Base-by-base conservation (phyloP, 1,284 basidiomycete genomes). In the Leccinum angustisporum region DNA sequence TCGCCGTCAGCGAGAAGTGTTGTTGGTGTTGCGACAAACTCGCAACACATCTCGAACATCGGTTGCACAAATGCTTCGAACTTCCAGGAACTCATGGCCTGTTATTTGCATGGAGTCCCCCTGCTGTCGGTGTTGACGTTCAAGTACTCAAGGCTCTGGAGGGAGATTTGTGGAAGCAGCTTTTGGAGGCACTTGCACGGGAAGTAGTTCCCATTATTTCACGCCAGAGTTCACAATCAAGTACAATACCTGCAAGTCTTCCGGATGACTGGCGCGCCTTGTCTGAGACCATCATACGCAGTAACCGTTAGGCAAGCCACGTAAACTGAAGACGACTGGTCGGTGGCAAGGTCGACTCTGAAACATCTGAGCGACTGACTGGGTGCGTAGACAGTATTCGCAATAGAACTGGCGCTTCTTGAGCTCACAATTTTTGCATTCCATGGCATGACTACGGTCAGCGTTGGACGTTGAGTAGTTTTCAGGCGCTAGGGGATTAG, bases 401-500 rank as follows among this genome's bases (percentile, higher is more conserved):
- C n/a, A n/a, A n/a, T n/a, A n/a, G n/a, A n/a, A n/a, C n/a, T n/a
- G n/a, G n/a, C n/a, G n/a, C n/a, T n/a, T n/a, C 25, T 25, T 25
- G 25, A 25, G 25, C 25, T 25, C 25, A 25, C 25, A 25, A 25
- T 25, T 25, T 25, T 25, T 25, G 25, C 25, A 25, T 25, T 25
- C 25, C 25, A 25, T 25, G 25, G 25, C 25, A 25, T 25, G 25
- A 25, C 25, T 25, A 25, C 25, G 25, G n/a, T 43, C 40, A 18
- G n/a, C 10, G 10, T 43, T 34, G 13, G 3, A 34, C 13, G 34
- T 34, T 34, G 34, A n/a, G 10, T 43, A 43, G 34, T 34, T 34
- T 13, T 34, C 34, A 21, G 16, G 27, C 25, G 55, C 38, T 9
- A 55, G 31, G 14, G 8, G 6, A 66, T 61, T 59, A 62, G 67